These are phyloP conservation scores for Colletotrichum endophyticum DNA, from an alignment of 2,329 filamentous ascomycete genomes.

Conservation along the genomic window DNA sequence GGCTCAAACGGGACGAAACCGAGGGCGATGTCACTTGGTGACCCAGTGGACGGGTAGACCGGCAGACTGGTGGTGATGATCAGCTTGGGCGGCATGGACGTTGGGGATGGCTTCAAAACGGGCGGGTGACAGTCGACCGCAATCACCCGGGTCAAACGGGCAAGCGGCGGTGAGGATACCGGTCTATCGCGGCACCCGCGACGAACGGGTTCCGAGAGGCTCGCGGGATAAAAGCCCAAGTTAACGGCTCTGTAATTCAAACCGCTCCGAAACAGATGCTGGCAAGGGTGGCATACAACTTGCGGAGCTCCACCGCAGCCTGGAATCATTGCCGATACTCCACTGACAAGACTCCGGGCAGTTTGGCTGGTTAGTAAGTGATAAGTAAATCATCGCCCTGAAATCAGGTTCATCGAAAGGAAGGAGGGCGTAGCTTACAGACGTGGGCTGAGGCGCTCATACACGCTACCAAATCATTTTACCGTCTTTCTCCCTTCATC, in stretches of 20 bases:
- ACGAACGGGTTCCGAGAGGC: neutral
- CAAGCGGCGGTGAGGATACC: neutral
- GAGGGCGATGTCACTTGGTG: neutral
- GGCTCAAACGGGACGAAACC: neutral
- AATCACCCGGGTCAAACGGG: neutral
- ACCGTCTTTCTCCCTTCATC: neutral
- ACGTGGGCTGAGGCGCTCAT: rapidly evolving
- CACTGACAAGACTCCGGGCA: rapidly evolving
- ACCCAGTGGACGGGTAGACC: neutral
- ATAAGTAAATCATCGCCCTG: neutral
- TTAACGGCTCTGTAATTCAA: neutral
- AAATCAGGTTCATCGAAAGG: neutral
- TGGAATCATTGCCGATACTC: neutral
- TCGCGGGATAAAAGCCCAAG: neutral
- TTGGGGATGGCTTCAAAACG: neutral
- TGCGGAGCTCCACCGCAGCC: neutral
- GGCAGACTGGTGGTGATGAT: neutral
- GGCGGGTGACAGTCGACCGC: no score
- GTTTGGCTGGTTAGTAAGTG: rapidly evolving
- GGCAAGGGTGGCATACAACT: neutral
- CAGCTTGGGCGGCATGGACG: neutral
- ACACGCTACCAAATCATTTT: neutral
- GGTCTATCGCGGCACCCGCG: neutral
- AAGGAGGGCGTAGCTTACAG: rapidly evolving
- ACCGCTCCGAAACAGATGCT: neutral